A percentile compares a stretch with the other conserved stretches of the same genome.
Conservation (phyloP, 169 alveolate genomes). For the Cryptosporidium sp. region DNA sequence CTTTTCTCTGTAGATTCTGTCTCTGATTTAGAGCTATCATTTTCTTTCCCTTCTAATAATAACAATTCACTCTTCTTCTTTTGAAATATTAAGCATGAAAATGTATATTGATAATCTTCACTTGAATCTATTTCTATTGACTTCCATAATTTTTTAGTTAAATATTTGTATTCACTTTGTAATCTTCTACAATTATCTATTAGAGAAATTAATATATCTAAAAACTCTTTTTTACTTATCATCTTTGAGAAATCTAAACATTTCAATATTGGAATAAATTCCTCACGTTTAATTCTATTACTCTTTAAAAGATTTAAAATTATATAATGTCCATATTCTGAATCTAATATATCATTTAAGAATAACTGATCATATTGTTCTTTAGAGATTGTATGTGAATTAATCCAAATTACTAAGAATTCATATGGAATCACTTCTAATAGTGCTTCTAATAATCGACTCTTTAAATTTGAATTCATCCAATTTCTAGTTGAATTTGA, state of each 20-base stretch:
- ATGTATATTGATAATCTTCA: conserved; percentile 64
- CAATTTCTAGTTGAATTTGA: conserved; percentile 26
- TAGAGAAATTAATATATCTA: conserved; percentile 36
- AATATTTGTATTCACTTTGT: conserved; percentile 46
- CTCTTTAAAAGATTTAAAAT: conserved; percentile 31
- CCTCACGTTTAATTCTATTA: conserved; percentile 27
- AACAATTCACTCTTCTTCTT: conserved; percentile 19
- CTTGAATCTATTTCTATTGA: conserved; percentile 39
- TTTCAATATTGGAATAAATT: conserved; percentile 40
- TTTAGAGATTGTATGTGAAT: not conserved
- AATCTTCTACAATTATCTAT: conserved; percentile 60
- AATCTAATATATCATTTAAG: conserved; percentile 15
- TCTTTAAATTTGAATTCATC: conserved; percentile 36
- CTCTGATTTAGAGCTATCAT: not conserved
- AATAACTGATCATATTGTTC: not conserved
- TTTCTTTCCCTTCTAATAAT: not conserved
- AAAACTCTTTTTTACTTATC: conserved; percentile 10
- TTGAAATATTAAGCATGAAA: conserved; percentile 59
- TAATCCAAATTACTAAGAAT: conserved; percentile 30
- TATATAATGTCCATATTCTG: conserved; percentile 58
- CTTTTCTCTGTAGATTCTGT: not conserved
- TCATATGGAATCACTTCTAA: conserved; percentile 45
- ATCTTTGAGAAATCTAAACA: conserved; percentile 35
- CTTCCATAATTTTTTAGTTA: conserved; percentile 61
- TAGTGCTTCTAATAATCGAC: conserved; percentile 32